phyloP scores from a whole-genome alignment of 2,329 filamentous ascomycete species.

The Apiospora rasikravindrae region DNA sequence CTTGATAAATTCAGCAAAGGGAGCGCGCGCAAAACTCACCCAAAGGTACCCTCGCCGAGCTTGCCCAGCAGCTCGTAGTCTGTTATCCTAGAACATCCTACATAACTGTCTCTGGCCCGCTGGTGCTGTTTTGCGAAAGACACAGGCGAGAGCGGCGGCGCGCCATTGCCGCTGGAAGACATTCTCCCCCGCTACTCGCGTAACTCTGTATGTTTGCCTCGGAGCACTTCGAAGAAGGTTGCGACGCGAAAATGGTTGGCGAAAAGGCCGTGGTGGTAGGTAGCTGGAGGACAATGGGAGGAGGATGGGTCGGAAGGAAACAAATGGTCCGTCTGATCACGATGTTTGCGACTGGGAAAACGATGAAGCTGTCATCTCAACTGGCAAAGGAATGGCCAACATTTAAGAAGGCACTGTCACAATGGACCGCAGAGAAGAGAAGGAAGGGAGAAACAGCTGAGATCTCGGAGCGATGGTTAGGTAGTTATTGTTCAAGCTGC shows the following conservation, averaged over 20 bases:
- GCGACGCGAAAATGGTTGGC: conserved; percentile 1
- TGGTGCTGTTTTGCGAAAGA: conserved; percentile 62
- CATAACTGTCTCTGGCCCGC: conserved; percentile 67
- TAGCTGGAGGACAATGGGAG: background rate
- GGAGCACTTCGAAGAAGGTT: background rate
- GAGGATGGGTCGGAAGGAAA: background rate
- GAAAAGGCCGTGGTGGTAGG: background rate
- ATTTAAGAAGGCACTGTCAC: background rate
- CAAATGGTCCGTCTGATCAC: conserved; percentile 6
- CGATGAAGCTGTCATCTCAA: conserved; percentile 14
- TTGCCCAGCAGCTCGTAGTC: conserved; percentile 83
- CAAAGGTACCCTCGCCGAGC: conserved; percentile 94
- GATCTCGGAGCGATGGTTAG: background rate
- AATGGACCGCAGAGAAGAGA: background rate
- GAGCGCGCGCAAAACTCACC: conserved; percentile 54
- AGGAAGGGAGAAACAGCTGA: no score
- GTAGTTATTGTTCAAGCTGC: background rate
- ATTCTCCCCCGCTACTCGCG: background rate
- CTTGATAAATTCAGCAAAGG: no score
- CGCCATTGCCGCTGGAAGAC: conserved; percentile 24
- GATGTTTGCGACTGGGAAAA: conserved; percentile 6
- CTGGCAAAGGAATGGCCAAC: background rate
- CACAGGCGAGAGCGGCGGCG: conserved; percentile 54
- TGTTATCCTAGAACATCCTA: conserved; percentile 81
- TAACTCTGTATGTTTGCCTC: background rate